Conservation (phyloP, 1,284 basidiomycete genomes). For the Irpex sp. region DNA sequence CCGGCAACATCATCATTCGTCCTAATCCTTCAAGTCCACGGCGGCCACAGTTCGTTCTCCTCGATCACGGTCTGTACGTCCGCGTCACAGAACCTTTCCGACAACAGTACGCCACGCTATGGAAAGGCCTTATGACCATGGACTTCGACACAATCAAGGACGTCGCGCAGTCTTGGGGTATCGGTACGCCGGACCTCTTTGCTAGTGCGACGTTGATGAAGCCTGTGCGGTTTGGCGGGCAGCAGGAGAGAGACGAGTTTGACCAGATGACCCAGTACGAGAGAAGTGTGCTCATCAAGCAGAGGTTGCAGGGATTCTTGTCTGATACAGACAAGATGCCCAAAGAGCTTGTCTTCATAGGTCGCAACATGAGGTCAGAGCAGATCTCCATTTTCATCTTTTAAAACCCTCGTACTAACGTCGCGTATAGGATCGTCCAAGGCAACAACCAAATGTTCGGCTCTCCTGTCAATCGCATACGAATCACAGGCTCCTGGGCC, state of each 20-base stretch:
- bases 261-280: constrained; percentile 51
- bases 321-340: constrained; percentile 66
- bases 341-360: constrained; percentile 80
- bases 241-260: constrained; percentile 30
- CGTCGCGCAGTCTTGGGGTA: constrained; percentile 74
- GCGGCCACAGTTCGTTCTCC: constrained; percentile 77
- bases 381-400: background rate
- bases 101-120: constrained; percentile 73
- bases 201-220: constrained; percentile 70
- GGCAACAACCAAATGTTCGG: constrained; percentile 77
- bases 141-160: constrained; percentile 46
- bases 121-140: constrained; percentile 73
- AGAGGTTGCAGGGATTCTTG: constrained; percentile 56
- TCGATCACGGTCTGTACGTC: constrained; percentile 89
- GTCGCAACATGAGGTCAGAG: constrained; percentile 75
- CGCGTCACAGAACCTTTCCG: constrained; percentile 60
- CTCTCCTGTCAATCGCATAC: constrained; percentile 84
- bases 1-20: constrained; percentile 82
- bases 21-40: constrained; percentile 58
- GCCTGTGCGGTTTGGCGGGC: constrained; percentile 42
- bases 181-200: constrained; percentile 75
- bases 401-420: background rate
- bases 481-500: constrained; percentile 75
- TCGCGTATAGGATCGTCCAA: background rate
- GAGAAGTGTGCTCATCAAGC: constrained; percentile 60